Evolutionary conservation across 148 eudicot genomes (phyloP).

Genomic region (Vaccinium macrocarpon): DNA sequence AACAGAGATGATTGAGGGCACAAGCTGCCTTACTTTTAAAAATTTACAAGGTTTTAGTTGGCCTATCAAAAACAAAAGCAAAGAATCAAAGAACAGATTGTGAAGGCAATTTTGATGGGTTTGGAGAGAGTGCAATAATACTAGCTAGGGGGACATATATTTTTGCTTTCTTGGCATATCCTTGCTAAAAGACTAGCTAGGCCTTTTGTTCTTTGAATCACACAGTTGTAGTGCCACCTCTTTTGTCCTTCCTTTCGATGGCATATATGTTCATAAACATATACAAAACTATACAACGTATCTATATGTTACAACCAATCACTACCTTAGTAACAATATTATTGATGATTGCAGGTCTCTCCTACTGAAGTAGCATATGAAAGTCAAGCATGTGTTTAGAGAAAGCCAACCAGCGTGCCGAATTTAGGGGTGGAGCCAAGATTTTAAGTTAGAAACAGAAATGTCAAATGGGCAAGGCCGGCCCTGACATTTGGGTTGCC

Average conservation of each 20-base stretch:
- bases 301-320: too few relatives aligned
- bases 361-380: too few relatives aligned
- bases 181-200: slow-evolving; percentile 1
- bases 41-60: neutral
- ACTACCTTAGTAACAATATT: too few relatives aligned
- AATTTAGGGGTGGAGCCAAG: too few relatives aligned
- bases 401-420: too few relatives aligned
- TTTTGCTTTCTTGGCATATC: slow-evolving; percentile 9
- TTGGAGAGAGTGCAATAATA: neutral
- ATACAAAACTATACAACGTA: too few relatives aligned
- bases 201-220: neutral
- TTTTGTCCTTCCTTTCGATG: neutral
- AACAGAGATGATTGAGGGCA: neutral
- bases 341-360: too few relatives aligned
- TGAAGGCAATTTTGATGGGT: slow-evolving; percentile 21
- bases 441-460: too few relatives aligned
- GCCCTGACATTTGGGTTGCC: too few relatives aligned
- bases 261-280: neutral
- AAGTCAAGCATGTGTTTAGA: too few relatives aligned
- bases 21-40: neutral
- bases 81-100: slow-evolving; percentile 19
- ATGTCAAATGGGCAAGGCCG: too few relatives aligned
- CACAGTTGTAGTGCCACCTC: neutral
- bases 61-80: neutral
- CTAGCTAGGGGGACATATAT: slow-evolving; percentile 15